A percentile compares a stretch with the other conserved stretches of the same genome.
phyloP scores from a whole-genome alignment of 139 green algal genomes.

The Asterochloris erici region DNA sequence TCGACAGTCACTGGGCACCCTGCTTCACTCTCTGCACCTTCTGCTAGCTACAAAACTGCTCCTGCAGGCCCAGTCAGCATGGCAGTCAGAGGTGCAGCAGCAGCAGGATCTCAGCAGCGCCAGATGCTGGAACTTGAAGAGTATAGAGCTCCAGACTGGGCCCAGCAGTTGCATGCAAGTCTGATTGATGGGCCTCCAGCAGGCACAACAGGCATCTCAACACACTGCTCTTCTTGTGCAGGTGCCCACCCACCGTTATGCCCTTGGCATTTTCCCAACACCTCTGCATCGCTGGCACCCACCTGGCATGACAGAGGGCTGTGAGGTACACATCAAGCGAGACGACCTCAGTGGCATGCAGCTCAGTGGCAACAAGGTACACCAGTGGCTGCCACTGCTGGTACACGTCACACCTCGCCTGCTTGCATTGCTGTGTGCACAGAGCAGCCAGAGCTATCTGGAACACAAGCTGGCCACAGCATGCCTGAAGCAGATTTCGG shows the following conservation, averaged over 20 bases:
- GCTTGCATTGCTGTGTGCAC: no score
- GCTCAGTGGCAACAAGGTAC: constrained; percentile 89
- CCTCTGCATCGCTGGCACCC: constrained; percentile 71
- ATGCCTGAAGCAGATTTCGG: neutral
- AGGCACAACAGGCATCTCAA: neutral
- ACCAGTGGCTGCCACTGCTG: neutral
- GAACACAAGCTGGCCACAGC: neutral
- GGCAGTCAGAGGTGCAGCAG: no score
- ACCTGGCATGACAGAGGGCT: constrained; percentile 58
- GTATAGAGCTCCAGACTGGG: neutral
- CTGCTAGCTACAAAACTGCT: no score
- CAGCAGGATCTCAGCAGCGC: no score
- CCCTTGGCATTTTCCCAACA: constrained; percentile 30
- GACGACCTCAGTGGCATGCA: constrained; percentile 92
- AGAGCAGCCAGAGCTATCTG: neutral
- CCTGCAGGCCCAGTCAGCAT: no score
- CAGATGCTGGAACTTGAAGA: neutral
- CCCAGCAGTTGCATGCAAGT: neutral
- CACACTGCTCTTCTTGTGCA: constrained; percentile 5
- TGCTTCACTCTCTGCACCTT: no score
- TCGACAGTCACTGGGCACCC: no score
- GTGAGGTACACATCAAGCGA: constrained; percentile 84
- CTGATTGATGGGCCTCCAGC: neutral
- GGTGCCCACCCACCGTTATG: constrained; percentile 16
- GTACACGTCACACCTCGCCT: neutral